Base-by-base conservation (phyloP, 2,329 filamentous ascomycete genomes). In the Daldinia eschscholtzii region DNA sequence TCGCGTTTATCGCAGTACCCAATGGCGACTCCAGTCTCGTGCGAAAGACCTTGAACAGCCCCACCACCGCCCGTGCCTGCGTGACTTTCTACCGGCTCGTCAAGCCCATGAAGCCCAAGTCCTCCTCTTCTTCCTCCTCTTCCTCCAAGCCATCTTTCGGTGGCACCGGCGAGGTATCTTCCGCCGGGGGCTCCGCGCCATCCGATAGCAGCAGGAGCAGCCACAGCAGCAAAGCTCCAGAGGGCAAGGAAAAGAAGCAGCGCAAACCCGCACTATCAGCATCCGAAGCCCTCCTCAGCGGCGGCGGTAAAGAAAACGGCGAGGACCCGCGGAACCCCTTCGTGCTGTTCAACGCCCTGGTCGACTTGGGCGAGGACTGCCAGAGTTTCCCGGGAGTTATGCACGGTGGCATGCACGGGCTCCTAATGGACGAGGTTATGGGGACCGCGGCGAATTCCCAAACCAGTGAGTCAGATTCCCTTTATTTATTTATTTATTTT, bases 401-500 rank as follows among this genome's bases (percentile, higher is more conserved):
- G 67, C 76, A 78, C 70, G 76, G 77, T 26, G 76, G 77, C 0
- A 59, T 77, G 39, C 74, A 72, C 68, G 72, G 66, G 2, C 71
- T 78, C 10, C 69, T 78, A 10, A 64, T 78, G 64, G 76, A 78
- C 67, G 76, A 78, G 66, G 73, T 77, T 28, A 77, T 78, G 74
- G 76, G 76, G 5, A 77, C 73, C n/a, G 74, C 73, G 41, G 76
- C 74, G 26, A 76, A 76, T 48, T 48, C 71, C 10, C 75, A 77
- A 42, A 50, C 64, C 33, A 37, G 74, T 76, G 39, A 60, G 75
- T 74, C 53, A 9, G 26, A 13, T 42, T 48, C 9, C 33, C 2
- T 52, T 44, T 18, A 37, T 26, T 20, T 30, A 4, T 52, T 2
- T 23, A 28, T 30, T n/a, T 15, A 2, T 50, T 2, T 52, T 26